Base-by-base conservation (phyloP, 805 yeast genomes). In the Spathaspora arborariae region DNA sequence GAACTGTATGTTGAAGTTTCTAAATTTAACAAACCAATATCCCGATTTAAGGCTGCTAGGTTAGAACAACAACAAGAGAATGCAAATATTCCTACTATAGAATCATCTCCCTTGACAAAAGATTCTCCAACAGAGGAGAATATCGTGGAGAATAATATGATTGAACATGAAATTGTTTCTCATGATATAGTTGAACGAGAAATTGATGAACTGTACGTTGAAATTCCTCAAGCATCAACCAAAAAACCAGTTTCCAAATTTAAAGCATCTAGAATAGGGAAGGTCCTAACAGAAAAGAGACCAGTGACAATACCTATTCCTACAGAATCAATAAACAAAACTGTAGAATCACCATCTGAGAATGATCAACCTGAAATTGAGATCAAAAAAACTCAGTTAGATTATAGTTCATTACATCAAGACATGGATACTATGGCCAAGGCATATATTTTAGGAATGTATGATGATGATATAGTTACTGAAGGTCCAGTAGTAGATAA, bases 401-500 rank as follows among this genome's bases (percentile, higher is more conserved):
- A 80, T 49, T 76, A 69, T 52, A 59, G 56, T 8, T 53, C 69
- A 1, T 48, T 78, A 22, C 73, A 71, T 20, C 67, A 68, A 16
- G 76, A 80, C 53, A 47, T 76, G 52, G 84, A 80, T 42, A 72
- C 76, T 2, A 77, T 82, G 83, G 85, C 80, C 0, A 70, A 73
- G 44, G 85, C 85, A 0, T 83, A 83, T 52, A 65, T 72, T n/a
- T 53, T 71, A 19, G 88, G 87, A 1, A 59, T 76, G 52, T 81
- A 79, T 55, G 85, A 82, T 55, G 86, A 80, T 49, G 86, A 82
- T 52, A 61, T 78, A 8, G 71, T 65, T 20, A 76, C 81, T 0
- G 73, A 74, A 42, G 86, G 86, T 0, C 77, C 78, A 11, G 75
- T 83, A 0, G 74, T 83, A 18, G 78, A 78, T 49, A 65, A 71